Evolutionary conservation across 345 rosid species (phyloP).

Genomic region (Excoecaria cochinchinensis): DNA sequence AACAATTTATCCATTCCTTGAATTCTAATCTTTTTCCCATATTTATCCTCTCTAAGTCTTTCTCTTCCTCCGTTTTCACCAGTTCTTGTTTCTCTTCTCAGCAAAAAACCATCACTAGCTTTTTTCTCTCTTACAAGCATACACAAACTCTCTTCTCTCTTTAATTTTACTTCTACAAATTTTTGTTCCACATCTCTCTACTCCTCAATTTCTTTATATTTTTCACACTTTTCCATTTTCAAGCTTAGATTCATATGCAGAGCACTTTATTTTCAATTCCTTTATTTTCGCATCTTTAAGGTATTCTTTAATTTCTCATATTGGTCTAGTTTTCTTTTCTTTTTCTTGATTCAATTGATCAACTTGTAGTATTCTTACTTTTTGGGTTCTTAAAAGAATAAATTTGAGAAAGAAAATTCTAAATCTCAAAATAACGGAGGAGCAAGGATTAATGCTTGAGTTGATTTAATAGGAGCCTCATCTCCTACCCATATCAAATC

Average conservation of each 20-base stretch:
- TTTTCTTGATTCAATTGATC: no score
- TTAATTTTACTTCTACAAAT: no score
- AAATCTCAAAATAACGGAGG: constrained; percentile 61
- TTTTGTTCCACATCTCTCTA: background rate
- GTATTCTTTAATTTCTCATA: background rate
- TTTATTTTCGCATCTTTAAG: constrained; percentile 10
- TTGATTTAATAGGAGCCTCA: constrained; percentile 83
- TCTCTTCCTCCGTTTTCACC: no score
- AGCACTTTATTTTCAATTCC: constrained; percentile 14
- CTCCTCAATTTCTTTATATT: background rate
- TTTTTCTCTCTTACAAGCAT: background rate
- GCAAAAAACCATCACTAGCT: constrained; percentile 7
- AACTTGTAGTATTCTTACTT: no score
- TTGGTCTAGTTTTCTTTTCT: no score
- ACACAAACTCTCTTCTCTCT: no score
- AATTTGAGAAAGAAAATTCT: constrained; percentile 41
- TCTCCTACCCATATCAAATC: constrained; percentile 81
- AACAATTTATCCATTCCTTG: no score
- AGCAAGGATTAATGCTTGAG: constrained; percentile 63
- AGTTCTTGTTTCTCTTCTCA: background rate
- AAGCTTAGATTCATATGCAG: no score
- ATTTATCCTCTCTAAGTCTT: no score
- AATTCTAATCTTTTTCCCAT: no score
- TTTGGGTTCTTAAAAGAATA: no score
- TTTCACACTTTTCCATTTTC: no score